phyloP scores from a whole-genome alignment of 371 early-diverging fungal genomes.

The Pancytospora philotis region DNA sequence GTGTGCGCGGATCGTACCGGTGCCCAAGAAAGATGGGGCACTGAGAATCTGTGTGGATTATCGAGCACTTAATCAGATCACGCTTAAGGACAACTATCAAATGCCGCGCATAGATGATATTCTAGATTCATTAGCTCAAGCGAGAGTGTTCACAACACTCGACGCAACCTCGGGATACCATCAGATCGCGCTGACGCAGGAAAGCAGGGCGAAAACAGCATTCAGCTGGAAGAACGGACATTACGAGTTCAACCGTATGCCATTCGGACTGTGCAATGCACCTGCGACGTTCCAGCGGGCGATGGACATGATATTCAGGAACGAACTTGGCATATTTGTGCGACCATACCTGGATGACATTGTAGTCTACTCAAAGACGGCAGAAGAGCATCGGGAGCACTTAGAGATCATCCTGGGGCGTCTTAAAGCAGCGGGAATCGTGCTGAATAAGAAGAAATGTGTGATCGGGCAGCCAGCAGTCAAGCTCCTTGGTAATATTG shows the following conservation, averaged over 20 bases:
- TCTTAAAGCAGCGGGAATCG: neutral
- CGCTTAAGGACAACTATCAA: constrained; percentile 11
- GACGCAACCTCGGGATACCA: neutral
- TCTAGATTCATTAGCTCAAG: neutral
- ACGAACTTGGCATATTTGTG: neutral
- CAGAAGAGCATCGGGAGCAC: neutral
- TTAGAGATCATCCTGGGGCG: neutral
- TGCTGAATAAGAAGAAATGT: neutral
- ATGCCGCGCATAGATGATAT: constrained; percentile 10
- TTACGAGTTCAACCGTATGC: constrained; percentile 7
- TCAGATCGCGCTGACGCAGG: neutral
- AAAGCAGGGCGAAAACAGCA: constrained; percentile 4
- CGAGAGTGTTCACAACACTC: neutral
- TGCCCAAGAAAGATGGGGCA: neutral
- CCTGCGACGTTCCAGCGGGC: constrained; percentile 13
- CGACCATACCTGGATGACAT: neutral
- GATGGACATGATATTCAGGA: constrained; percentile 2
- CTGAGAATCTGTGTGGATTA: constrained; percentile 5
- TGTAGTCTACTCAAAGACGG: neutral
- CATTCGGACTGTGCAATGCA: constrained; percentile 23
- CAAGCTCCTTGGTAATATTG: neutral
- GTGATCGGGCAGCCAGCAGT: neutral
- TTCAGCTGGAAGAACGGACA: neutral
- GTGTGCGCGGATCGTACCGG: neutral
- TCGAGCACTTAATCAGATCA: constrained; percentile 28